Evolutionary conservation across 2,329 filamentous ascomycete species (phyloP), one percentile per base, ranked within the genome.

Genomic region (Ascochyta fabae): DNA sequence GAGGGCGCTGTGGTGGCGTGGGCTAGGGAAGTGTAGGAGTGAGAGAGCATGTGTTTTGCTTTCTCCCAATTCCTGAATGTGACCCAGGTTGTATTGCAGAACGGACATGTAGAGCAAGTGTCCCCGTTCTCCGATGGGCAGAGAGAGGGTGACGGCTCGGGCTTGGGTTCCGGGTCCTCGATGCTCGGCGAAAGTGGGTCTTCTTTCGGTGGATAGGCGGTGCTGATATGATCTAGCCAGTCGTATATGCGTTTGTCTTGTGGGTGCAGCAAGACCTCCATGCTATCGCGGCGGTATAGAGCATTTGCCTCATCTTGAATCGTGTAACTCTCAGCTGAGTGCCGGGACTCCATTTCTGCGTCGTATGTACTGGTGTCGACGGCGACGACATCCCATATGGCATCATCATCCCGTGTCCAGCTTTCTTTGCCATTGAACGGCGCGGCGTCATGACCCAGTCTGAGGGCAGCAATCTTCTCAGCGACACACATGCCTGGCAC

Each of bases 331-430:
- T 3, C 6, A 6, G 13, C 24, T 24, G 43, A 35, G 15, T 9
- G 12, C 7, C 5, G 6, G 8, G 15, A 16, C 6, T 16, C 15
- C 3, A 16, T 4, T 16, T 35, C 33, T 35, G 15, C 33, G 12
- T 31, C 13, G 12, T 5, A 31, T 16, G 8, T 7, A 9, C 9
- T 16, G 33, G 5, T 16, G 15, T 35, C 42, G 10, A 7, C 42
- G 6, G 29, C 33, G 4, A 66, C 51, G 22, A 65, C 48, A 12
- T 62, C 50, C 69, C 69, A 73, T 9, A 61, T 61, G 1, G 24
- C 48, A 40, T 67, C 61, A 26, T 71, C 68, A 26, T 68, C 34
- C 3, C 65, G 47, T 2, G 70, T 70, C 70, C 69, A 73, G 1
- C 61, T 48, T 26, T 72, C 70, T 24, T 66, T 31, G 2, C 68